Percentiles rank a stretch among this genome's conserved stretches.
These are phyloP conservation scores for Triglochin maritima DNA, from an alignment of 106 monocot species.

Conservation along the genomic window DNA sequence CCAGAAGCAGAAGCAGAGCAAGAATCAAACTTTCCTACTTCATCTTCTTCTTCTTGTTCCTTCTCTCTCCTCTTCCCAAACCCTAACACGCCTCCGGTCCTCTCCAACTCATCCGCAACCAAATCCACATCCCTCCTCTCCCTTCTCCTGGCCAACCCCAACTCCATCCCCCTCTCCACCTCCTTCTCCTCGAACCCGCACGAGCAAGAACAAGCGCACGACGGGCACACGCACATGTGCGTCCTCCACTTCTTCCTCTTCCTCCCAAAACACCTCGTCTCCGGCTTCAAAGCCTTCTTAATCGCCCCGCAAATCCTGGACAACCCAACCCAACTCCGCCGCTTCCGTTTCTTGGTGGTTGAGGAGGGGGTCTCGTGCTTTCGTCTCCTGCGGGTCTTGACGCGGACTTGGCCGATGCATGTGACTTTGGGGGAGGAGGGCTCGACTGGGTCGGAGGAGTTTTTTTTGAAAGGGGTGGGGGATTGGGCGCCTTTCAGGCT, in stretches of 20 bases:
- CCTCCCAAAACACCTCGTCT: not conserved
- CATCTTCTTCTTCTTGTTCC: conserved; percentile 22
- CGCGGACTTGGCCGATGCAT: too few species aligned
- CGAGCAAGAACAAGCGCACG: too few species aligned
- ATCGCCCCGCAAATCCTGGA: too few species aligned
- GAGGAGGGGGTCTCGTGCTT: too few species aligned
- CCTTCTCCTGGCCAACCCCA: not conserved
- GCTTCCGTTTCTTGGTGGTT: not conserved
- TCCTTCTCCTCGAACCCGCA: not conserved
- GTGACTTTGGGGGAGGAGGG: too few species aligned
- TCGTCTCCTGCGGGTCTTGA: too few species aligned
- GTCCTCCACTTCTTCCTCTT: not conserved
- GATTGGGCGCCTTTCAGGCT: not conserved
- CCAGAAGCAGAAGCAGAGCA: conserved; percentile 45
- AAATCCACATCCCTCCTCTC: not conserved
- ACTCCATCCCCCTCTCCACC: not conserved
- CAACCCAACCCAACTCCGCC: not conserved
- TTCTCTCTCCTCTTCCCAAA: conserved; percentile 10
- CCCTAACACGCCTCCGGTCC: not conserved
- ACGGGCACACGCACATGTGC: too few species aligned
- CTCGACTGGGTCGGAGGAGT: not conserved
- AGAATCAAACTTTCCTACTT: conserved; percentile 25
- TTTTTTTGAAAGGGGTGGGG: not conserved
- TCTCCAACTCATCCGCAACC: not conserved
- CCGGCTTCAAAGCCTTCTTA: too few species aligned